Evolutionary conservation across 169 alveolate species (phyloP), one percentile per base, ranked within the genome.

Genomic region (Plasmodium chabaudi): DNA sequence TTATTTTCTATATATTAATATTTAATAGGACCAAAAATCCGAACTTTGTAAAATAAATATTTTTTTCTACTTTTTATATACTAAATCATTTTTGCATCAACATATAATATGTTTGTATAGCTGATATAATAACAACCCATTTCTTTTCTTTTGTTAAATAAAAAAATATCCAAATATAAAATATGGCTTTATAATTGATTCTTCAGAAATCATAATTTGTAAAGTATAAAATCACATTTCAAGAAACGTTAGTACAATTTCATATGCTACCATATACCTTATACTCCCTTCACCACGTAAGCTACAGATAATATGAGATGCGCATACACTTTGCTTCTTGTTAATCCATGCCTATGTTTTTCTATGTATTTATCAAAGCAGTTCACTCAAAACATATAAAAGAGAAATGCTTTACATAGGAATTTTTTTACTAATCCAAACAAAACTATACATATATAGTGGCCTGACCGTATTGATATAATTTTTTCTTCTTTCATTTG

Each of bases 121-220:
- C 42, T 34, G 7, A 34, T 34, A 34, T 27, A 34, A 34, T 34
- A 34, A 34, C 7, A 34, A 34, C 42, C 42, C 42, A 34, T 34
- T 34, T 34, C 6, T 34, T 34, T 34, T 3, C 42, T 34, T 3
- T 34, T 34, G 42, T 3, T 34, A 34, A 3, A 34, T 12, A 27
- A 55, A 60, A 71, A 72, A 17, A 47, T n/a, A 27, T 9, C 51
- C 12, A 46, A 72, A 56, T 34, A 57, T 47, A 21, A 64, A 72
- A 72, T 69, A 72, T 72, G 72, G 73, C 75, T 74, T 61, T 47
- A 42, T 63, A 10, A 10, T 74, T 23, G 74, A 74, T 46, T 61
- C 74, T 39, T 39, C 49, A 25, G 44, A 46, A 61, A 46, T 61
- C 27, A 60, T 56, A n/a, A 21, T 60, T 9, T 74, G 46, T 68